Evolutionary conservation across 805 yeast species (phyloP).

Genomic region (Nakazawaea sp.): DNA sequence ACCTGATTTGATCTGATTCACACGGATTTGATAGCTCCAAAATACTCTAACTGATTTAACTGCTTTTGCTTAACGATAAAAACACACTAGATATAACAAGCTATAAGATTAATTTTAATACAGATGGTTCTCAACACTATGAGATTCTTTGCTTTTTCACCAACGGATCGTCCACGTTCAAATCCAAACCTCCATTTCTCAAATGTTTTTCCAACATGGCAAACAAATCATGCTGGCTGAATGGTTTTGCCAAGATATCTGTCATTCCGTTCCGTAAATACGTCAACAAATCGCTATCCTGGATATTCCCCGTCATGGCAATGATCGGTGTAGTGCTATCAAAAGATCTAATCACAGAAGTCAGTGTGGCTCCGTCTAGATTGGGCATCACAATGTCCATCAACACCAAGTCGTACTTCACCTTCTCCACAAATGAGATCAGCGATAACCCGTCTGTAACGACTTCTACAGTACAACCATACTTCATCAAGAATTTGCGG

Average conservation of each 20-base stretch:
- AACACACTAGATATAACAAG: too few relatives aligned
- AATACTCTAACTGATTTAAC: too few relatives aligned
- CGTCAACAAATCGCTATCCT: conserved; percentile 72
- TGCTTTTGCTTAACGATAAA: too few relatives aligned
- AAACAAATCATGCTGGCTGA: conserved; percentile 79
- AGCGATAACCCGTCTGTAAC: conserved; percentile 92
- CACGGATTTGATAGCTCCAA: too few relatives aligned
- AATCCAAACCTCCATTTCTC: conserved; percentile 24
- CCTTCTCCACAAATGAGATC: conserved; percentile 64
- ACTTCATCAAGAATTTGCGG: conserved; percentile 72
- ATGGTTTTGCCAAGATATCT: conserved; percentile 90
- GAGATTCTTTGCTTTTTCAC: conserved; percentile 7
- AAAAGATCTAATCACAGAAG: conserved; percentile 79
- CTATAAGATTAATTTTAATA: too few relatives aligned
- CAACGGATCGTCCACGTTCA: conserved; percentile 4
- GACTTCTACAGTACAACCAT: conserved; percentile 89
- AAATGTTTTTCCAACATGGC: conserved; percentile 72
- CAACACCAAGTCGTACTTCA: conserved; percentile 66
- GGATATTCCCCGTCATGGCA: conserved; percentile 90
- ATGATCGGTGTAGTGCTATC: conserved; percentile 85
- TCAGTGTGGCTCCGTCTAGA: conserved; percentile 84
- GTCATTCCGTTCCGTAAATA: conserved; percentile 86
- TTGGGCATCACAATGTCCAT: conserved; percentile 92
- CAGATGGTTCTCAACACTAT: conserved; percentile 12
- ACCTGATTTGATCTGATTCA: too few relatives aligned